These are phyloP conservation scores for Ophiostoma pallidulum DNA, from an alignment of 2,329 filamentous ascomycete genomes.

Conservation along the genomic window DNA sequence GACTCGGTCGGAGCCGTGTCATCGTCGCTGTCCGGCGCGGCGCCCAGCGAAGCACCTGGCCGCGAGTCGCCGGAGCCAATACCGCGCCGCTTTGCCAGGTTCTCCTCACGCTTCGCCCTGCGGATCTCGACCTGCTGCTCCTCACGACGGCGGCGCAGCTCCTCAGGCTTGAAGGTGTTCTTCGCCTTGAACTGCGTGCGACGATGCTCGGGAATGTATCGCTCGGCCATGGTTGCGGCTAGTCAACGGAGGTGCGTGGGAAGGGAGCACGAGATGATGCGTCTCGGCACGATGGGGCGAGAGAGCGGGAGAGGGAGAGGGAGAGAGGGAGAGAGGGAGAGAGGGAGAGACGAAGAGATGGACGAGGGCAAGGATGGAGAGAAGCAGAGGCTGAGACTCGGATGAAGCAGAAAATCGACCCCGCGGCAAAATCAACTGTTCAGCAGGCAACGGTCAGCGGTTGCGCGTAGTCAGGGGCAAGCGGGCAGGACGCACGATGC, in stretches of 20 bases:
- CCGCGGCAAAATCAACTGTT: conserved; percentile 2
- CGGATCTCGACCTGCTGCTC: conserved; percentile 99
- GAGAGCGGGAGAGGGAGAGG: too few relatives aligned
- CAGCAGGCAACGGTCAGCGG: conserved; percentile 2
- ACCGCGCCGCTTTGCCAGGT: conserved; percentile 94
- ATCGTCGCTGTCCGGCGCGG: conserved; percentile 94
- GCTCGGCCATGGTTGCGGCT: conserved; percentile 77
- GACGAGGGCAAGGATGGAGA: not conserved
- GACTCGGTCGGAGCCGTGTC: conserved; percentile 89
- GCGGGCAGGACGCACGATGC: not conserved
- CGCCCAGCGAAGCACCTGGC: conserved; percentile 72
- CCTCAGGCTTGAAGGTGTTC: conserved; percentile 97
- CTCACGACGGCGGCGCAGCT: conserved; percentile 94
- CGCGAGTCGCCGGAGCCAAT: conserved; percentile 74
- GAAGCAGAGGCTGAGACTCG: not conserved
- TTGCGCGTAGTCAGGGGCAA: not conserved
- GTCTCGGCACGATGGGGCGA: too few relatives aligned
- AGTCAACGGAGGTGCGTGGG: too few relatives aligned
- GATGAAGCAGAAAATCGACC: not conserved
- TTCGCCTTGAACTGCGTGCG: conserved; percentile 99
- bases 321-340: not conserved
- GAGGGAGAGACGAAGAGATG: not conserved
- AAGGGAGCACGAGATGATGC: too few relatives aligned
- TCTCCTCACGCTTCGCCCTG: conserved; percentile 97
- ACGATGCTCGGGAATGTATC: conserved; percentile 98